These are phyloP conservation scores for Penicillium egyptiacum DNA, from an alignment of 495 filamentous ascomycete species.

Conservation along the genomic window DNA sequence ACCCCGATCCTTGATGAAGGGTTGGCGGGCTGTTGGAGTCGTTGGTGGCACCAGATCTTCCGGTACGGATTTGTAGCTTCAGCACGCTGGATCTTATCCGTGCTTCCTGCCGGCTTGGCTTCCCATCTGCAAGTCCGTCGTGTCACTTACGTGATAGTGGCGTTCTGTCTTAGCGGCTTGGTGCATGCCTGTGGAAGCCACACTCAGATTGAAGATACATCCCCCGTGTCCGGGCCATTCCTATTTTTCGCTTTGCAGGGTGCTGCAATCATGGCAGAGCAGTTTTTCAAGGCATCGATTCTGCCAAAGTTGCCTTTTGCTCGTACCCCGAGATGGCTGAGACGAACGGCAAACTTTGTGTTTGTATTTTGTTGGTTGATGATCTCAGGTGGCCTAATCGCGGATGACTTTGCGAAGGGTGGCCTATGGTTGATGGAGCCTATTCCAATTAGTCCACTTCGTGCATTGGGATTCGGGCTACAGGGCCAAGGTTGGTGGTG, in stretches of 20 bases:
- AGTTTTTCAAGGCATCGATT: constrained; percentile 26
- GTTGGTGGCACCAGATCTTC: constrained; percentile 90
- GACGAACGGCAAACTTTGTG: constrained; percentile 50
- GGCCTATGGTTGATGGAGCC: constrained; percentile 69
- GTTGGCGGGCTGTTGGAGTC: constrained; percentile 74
- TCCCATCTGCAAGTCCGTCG: constrained; percentile 21
- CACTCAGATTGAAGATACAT: constrained; percentile 48
- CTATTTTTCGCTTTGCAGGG: constrained; percentile 60
- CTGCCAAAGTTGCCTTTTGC: constrained; percentile 28
- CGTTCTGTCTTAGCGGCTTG: constrained; percentile 59
- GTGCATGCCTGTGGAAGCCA: constrained; percentile 61
- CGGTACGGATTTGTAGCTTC: constrained; percentile 67
- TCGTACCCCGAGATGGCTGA: constrained; percentile 34
- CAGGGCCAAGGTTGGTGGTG: constrained; percentile 56
- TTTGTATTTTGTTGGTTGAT: constrained; percentile 60
- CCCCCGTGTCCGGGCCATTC: constrained; percentile 42
- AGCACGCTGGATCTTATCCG: constrained; percentile 47
- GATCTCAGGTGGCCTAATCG: constrained; percentile 50
- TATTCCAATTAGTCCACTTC: constrained; percentile 60
- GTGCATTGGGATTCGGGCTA: constrained; percentile 52
- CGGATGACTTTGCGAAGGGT: constrained; percentile 61
- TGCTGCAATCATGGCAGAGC: constrained; percentile 55
- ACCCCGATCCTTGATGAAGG: constrained; percentile 60
- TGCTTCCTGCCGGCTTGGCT: constrained; percentile 29
- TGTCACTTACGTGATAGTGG: constrained; percentile 40